Percentiles rank a stretch among this genome's conserved stretches.
Conservation (phyloP, 805 yeast species). For the Metschnikowia chrysomelidarum region DNA sequence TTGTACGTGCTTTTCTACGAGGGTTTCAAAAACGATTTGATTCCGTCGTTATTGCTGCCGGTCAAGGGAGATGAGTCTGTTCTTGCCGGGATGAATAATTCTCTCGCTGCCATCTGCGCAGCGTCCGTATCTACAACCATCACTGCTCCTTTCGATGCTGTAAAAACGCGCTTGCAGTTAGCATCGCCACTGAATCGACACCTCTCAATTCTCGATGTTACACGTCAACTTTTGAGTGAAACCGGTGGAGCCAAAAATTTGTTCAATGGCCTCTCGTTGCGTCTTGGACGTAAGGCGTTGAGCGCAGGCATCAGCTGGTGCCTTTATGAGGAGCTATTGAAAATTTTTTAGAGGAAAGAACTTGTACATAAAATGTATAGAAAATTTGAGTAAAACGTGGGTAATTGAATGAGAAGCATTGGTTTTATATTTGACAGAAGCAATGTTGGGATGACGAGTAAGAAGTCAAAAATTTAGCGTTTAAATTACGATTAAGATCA, state of each 20-base stretch:
- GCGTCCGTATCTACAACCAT: conserved; percentile 78
- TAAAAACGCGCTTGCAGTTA: conserved; percentile 88
- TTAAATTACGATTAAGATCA: too few species aligned
- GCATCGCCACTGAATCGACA: conserved; percentile 37
- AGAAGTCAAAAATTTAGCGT: too few species aligned
- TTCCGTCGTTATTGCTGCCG: conserved; percentile 39
- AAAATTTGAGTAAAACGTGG: too few species aligned
- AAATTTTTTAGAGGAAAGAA: conserved; percentile 15
- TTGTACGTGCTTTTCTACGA: conserved; percentile 85
- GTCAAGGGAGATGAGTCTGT: conserved; percentile 11
- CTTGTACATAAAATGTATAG: conserved; percentile 4
- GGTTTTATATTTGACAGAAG: too few species aligned
- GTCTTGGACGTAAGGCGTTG: conserved; percentile 80
- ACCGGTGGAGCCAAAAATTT: conserved; percentile 54
- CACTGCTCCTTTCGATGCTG: conserved; percentile 94
- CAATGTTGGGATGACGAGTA: too few species aligned
- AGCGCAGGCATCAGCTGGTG: conserved; percentile 98
- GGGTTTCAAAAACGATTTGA: conserved; percentile 53
- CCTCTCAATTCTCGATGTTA: conserved; percentile 38
- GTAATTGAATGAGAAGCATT: too few species aligned
- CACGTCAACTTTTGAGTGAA: conserved; percentile 42
- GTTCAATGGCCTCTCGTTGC: conserved; percentile 79
- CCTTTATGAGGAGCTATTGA: conserved; percentile 85
- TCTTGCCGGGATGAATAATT: conserved; percentile 39
- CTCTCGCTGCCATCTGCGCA: conserved; percentile 72